Evolutionary conservation across 2,329 filamentous ascomycete species (phyloP).

Genomic region (Nakataea oryzae): DNA sequence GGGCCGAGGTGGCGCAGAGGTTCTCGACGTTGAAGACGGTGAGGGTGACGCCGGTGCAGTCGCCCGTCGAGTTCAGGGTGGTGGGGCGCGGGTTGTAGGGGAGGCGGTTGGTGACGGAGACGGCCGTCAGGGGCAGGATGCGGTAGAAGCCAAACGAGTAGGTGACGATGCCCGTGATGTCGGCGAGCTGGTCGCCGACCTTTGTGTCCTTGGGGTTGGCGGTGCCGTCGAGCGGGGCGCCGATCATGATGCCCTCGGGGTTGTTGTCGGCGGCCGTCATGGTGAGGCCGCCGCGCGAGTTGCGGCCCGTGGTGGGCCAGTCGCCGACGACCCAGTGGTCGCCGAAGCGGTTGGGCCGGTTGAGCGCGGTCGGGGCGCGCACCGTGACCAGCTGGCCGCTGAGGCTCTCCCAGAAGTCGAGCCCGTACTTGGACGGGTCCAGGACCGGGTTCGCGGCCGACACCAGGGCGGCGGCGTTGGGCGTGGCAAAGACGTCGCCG

Average conservation of each 20-base stretch:
- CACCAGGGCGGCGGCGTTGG: conserved; percentile 49
- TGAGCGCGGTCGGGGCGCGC: conserved; percentile 42
- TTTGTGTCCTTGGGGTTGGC: conserved; percentile 47
- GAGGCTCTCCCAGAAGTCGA: conserved; percentile 67
- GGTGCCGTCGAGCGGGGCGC: conserved; percentile 53
- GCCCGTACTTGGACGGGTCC: conserved; percentile 49
- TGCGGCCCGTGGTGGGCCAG: conserved; percentile 53
- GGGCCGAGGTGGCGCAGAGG: conserved; percentile 42
- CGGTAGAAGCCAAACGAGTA: conserved; percentile 60
- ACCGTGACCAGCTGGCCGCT: conserved; percentile 58
- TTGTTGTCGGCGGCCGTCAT: conserved; percentile 54
- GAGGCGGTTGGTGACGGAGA: conserved; percentile 33
- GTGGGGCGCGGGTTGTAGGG: conserved; percentile 38
- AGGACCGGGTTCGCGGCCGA: conserved; percentile 50
- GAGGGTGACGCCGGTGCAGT: conserved; percentile 51
- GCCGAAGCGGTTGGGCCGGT: conserved; percentile 52
- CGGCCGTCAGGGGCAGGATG: conserved; percentile 51
- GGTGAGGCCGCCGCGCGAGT: conserved; percentile 54
- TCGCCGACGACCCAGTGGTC: conserved; percentile 61
- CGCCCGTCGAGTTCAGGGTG: conserved; percentile 40
- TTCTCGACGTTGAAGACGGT: conserved; percentile 65
- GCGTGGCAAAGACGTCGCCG: conserved; percentile 54
- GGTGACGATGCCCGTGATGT: conserved; percentile 59
- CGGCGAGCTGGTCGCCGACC: conserved; percentile 53
- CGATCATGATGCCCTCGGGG: conserved; percentile 58